These are phyloP conservation scores for Pinus taeda DNA, from an alignment of 75 land plant species.

Conservation along the genomic window DNA sequence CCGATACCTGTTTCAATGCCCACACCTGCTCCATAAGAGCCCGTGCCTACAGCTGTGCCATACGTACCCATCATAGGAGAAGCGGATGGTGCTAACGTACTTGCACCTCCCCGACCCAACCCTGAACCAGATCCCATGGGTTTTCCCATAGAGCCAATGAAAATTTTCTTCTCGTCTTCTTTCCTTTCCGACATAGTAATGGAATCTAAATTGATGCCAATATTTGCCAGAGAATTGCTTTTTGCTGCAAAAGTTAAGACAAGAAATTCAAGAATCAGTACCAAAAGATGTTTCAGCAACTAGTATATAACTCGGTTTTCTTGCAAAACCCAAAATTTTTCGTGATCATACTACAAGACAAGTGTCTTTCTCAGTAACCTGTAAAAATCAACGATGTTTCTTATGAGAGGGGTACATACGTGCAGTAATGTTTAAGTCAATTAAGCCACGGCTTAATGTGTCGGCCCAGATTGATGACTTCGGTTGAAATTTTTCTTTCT, in stretches of 20 bases:
- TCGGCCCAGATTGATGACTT: slow-evolving; percentile 99
- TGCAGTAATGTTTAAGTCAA: slow-evolving; percentile 93
- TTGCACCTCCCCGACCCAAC: slow-evolving; percentile 30
- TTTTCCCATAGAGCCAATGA: slow-evolving; percentile 57
- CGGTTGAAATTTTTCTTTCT: slow-evolving; percentile 64
- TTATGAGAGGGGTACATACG: slow-evolving; percentile 51
- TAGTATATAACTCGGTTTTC: neutral
- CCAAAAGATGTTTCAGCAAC: neutral
- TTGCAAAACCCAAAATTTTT: neutral
- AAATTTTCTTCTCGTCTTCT: slow-evolving; percentile 35
- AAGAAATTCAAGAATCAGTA: slow-evolving; percentile 4
- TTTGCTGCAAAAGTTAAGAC: slow-evolving; percentile 62
- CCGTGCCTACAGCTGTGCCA: neutral
- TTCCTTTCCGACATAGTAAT: slow-evolving; percentile 28
- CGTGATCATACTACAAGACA: neutral
- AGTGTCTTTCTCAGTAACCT: neutral
- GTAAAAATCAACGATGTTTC: neutral
- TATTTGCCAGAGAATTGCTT: slow-evolving; percentile 67
- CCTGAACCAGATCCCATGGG: slow-evolving; percentile 94
- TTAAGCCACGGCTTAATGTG: slow-evolving; percentile 85
- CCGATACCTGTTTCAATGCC: neutral
- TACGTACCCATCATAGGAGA: slow-evolving; percentile 11
- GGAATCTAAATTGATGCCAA: slow-evolving; percentile 77
- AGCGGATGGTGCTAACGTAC: slow-evolving; percentile 32
- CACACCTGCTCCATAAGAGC: neutral